Evolutionary conservation across 1,284 basidiomycete species (phyloP).

Genomic region (Golubevia pallescens): DNA sequence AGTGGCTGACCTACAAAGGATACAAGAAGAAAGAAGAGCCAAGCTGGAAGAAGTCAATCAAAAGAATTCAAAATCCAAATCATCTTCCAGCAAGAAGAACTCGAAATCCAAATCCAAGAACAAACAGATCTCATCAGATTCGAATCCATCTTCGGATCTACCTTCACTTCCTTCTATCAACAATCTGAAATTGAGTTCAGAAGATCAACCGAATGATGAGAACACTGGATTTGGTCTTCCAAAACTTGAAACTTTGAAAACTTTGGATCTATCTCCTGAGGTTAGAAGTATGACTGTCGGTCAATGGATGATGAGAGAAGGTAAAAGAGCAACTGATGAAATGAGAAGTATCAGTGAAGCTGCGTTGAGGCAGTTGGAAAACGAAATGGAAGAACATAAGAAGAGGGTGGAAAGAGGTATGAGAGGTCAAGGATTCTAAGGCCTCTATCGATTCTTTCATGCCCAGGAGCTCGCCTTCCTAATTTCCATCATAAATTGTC

Average conservation of each 20-base stretch:
- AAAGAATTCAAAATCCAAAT: not conserved
- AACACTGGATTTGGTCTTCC: not conserved
- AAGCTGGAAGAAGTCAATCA: not conserved
- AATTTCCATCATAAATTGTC: no score
- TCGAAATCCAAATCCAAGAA: not conserved
- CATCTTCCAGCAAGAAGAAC: not conserved
- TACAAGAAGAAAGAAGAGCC: not conserved
- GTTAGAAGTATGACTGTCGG: not conserved
- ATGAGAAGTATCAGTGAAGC: not conserved
- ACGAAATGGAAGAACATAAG: not conserved
- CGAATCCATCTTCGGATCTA: not conserved
- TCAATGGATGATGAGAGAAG: not conserved
- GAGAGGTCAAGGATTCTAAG: not conserved
- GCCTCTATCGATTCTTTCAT: no score
- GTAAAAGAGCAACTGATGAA: not conserved
- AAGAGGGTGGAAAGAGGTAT: not conserved
- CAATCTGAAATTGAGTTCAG: not conserved
- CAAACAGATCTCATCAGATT: not conserved
- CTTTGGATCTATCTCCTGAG: not conserved
- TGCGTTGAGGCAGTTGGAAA: not conserved
- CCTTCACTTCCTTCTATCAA: not conserved
- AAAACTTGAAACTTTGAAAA: not conserved
- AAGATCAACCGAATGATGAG: not conserved
- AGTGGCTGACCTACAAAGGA: not conserved
- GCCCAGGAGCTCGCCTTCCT: no score